phyloP scores from a whole-genome alignment of 2,329 filamentous ascomycete genomes.

The Fusarium sp. region DNA sequence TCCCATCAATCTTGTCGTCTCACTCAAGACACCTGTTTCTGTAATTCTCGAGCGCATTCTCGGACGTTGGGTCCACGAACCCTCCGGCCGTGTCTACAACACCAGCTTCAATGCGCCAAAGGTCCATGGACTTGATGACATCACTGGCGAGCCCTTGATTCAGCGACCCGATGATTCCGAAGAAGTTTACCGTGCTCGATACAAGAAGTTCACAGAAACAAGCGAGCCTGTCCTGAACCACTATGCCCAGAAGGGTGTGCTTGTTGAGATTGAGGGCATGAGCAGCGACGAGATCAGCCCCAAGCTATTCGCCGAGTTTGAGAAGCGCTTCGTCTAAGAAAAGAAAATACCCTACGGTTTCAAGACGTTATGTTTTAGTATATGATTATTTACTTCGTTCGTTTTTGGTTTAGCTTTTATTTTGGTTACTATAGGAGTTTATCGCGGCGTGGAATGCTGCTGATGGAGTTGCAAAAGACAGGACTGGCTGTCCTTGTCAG shows the following conservation, averaged over 20 bases:
- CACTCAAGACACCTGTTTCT: slow-evolving; percentile 83
- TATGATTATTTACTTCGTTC: slow-evolving; percentile 22
- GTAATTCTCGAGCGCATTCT: slow-evolving; percentile 92
- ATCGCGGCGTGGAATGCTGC: slow-evolving; percentile 39
- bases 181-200: slow-evolving; percentile 82
- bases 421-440: slow-evolving; percentile 37
- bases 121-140: slow-evolving; percentile 82
- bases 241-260: slow-evolving; percentile 83
- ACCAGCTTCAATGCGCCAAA: slow-evolving; percentile 90
- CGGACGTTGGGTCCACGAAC: slow-evolving; percentile 92
- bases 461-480: slow-evolving; percentile 35
- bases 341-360: slow-evolving; percentile 22
- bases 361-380: slow-evolving; percentile 16
- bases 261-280: slow-evolving; percentile 88
- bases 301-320: slow-evolving; percentile 85
- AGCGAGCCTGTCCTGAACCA: slow-evolving; percentile 87
- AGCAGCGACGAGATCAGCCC: slow-evolving; percentile 96
- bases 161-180: slow-evolving; percentile 88
- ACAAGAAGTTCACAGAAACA: slow-evolving; percentile 87
- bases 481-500: slow-evolving; percentile 18
- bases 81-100: slow-evolving; percentile 94
- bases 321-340: slow-evolving; percentile 71
- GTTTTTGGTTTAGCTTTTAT: slow-evolving; percentile 13
- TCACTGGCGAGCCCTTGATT: slow-evolving; percentile 87
- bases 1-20: slow-evolving; percentile 94